phyloP scores from a whole-genome alignment of 176 grass and related monocot genomes.

The Elaeis guineensis region DNA sequence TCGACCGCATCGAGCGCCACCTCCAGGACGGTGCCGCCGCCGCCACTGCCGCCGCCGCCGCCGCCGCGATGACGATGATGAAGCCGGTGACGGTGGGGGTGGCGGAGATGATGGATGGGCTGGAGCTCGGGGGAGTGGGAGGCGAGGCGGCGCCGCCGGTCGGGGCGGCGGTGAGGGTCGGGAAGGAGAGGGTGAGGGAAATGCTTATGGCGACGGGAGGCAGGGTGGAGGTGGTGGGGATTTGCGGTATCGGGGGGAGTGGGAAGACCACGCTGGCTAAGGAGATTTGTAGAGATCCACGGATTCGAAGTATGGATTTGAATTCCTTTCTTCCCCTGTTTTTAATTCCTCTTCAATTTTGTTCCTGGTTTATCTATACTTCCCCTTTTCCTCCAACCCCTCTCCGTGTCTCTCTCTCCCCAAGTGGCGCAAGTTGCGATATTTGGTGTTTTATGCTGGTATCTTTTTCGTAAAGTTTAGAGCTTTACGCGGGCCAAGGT shows the following conservation, averaged over 20 bases:
- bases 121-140: slow-evolving; percentile 1
- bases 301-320: slow-evolving; percentile 58
- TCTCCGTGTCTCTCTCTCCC: no score
- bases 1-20: slow-evolving; percentile 64
- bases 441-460: no score
- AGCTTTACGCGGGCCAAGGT: no score
- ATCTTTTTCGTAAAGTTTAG: no score
- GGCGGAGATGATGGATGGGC: slow-evolving; percentile 17
- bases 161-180: slow-evolving; percentile 47
- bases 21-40: slow-evolving; percentile 47
- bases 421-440: no score
- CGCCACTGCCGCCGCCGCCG: slow-evolving; percentile 9
- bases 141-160: slow-evolving; percentile 17
- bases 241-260: slow-evolving; percentile 92
- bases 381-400: no score
- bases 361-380: neutral
- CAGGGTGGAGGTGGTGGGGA: slow-evolving; percentile 51
- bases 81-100: slow-evolving; percentile 27
- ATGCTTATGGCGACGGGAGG: slow-evolving; percentile 61
- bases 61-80: slow-evolving; percentile 2
- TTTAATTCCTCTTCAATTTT: neutral
- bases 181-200: slow-evolving; percentile 75
- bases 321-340: neutral
- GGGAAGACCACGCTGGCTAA: slow-evolving; percentile 96
- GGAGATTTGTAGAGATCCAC: slow-evolving; percentile 72